These are phyloP conservation scores for Xanthoceras sorbifolium DNA, from an alignment of 345 rosid species.

Conservation along the genomic window DNA sequence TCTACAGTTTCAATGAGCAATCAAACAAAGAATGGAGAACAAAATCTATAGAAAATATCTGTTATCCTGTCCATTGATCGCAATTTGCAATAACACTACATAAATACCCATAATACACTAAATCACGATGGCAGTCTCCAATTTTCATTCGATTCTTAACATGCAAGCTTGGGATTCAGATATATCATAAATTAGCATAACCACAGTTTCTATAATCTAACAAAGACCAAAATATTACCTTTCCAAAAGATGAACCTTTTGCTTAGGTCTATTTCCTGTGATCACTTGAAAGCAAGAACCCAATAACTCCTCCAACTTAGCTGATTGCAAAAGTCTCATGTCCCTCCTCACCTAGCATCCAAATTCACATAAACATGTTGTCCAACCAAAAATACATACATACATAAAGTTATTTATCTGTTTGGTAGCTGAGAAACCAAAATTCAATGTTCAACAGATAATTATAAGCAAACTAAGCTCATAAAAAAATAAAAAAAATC, in stretches of 20 bases:
- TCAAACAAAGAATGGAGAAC: no score
- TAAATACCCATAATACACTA: neutral
- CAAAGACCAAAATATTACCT: conserved; percentile 41
- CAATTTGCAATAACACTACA: no score
- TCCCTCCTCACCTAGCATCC: conserved; percentile 79
- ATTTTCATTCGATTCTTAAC: neutral
- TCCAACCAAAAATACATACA: neutral
- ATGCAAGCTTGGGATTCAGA: neutral
- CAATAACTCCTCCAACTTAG: conserved; percentile 60
- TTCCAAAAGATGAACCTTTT: conserved; percentile 75
- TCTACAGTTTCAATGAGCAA: no score
- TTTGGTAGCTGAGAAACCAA: neutral
- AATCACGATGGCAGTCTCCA: neutral
- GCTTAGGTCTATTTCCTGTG: conserved; percentile 58
- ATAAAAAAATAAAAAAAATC: neutral
- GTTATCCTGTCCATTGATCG: no score
- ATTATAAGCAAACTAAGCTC: neutral
- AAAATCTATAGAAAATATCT: no score
- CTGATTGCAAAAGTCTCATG: conserved; percentile 68
- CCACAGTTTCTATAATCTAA: neutral
- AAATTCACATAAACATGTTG: conserved; percentile 17
- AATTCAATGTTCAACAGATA: neutral
- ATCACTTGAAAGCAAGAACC: conserved; percentile 71
- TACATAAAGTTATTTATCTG: neutral
- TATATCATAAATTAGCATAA: neutral